A percentile compares a stretch with the other conserved stretches of the same genome.
Conservation (phyloP, 1,284 basidiomycete genomes). For the Coniferiporia sulphurascens region DNA sequence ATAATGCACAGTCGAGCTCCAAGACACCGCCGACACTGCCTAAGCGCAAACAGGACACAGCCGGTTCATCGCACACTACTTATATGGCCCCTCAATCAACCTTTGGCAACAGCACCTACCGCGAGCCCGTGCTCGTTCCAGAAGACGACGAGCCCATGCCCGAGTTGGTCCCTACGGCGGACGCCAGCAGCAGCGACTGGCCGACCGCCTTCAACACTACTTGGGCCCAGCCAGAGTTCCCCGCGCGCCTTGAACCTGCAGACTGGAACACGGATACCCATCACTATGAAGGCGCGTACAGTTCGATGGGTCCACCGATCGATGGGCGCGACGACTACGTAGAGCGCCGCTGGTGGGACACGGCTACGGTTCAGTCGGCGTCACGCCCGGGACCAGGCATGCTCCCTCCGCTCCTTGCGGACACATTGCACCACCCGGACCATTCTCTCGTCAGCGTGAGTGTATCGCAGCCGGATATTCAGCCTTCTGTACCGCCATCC, state of each 20-base stretch:
- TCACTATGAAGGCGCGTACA: slow-evolving; percentile 6
- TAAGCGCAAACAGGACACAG: slow-evolving; percentile 15
- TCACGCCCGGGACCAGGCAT: slow-evolving; percentile 62
- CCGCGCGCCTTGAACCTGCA: neutral
- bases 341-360: slow-evolving; percentile 66
- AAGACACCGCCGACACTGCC: slow-evolving; percentile 19
- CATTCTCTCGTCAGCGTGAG: slow-evolving; percentile 64
- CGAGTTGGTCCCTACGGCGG: slow-evolving; percentile 26
- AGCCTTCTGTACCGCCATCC: neutral
- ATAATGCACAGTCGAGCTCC: neutral
- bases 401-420: slow-evolving; percentile 58
- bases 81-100: slow-evolving; percentile 25
- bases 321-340: slow-evolving; percentile 32
- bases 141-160: slow-evolving; percentile 32
- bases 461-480: slow-evolving; percentile 35
- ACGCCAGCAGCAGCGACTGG: neutral
- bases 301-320: slow-evolving; percentile 5
- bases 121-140: slow-evolving; percentile 42
- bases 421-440: slow-evolving; percentile 61
- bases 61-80: slow-evolving; percentile 30
- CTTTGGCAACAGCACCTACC: slow-evolving; percentile 29
- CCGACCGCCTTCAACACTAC: neutral
- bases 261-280: slow-evolving; percentile 12
- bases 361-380: slow-evolving; percentile 35
- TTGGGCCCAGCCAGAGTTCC: neutral